phyloP scores from a whole-genome alignment of 83 land plant species.

The Diphasiastrum complanatum region DNA sequence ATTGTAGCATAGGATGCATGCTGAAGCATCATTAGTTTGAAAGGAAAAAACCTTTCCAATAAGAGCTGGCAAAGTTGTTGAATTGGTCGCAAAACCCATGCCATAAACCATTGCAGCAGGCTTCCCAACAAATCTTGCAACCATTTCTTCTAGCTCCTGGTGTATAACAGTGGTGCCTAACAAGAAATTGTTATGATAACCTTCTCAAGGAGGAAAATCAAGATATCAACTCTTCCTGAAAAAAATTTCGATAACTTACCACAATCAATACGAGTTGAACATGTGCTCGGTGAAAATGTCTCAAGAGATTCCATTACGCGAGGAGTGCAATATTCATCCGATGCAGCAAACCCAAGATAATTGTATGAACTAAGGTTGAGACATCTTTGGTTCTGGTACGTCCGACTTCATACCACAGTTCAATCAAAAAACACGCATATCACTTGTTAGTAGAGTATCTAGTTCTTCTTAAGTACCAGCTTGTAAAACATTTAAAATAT shows the following conservation, averaged over 20 bases:
- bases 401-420: slow-evolving; percentile 77
- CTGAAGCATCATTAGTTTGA: not conserved
- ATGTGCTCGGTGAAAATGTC: slow-evolving; percentile 67
- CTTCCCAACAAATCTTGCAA: slow-evolving; percentile 78
- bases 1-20: too few relatives aligned
- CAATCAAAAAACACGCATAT: too few relatives aligned
- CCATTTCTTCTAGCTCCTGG: slow-evolving; percentile 57
- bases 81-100: slow-evolving; percentile 92
- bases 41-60: slow-evolving; percentile 69
- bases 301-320: slow-evolving; percentile 70
- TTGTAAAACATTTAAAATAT: too few relatives aligned
- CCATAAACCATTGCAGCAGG: slow-evolving; percentile 90
- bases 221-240: not conserved
- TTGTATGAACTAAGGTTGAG: slow-evolving; percentile 96
- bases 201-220: not conserved
- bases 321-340: slow-evolving; percentile 96
- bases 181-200: too few relatives aligned
- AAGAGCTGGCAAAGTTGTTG: slow-evolving; percentile 72
- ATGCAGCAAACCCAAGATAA: slow-evolving; percentile 93
- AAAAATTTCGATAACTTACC: slow-evolving; percentile 37
- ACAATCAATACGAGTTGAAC: slow-evolving; percentile 83
- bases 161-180: slow-evolving; percentile 73
- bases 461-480: too few relatives aligned
- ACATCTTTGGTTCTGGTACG: slow-evolving; percentile 51
- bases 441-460: too few relatives aligned